Base-by-base conservation (phyloP, 2,329 filamentous ascomycete species). In the Sphaerulina populicola region DNA sequence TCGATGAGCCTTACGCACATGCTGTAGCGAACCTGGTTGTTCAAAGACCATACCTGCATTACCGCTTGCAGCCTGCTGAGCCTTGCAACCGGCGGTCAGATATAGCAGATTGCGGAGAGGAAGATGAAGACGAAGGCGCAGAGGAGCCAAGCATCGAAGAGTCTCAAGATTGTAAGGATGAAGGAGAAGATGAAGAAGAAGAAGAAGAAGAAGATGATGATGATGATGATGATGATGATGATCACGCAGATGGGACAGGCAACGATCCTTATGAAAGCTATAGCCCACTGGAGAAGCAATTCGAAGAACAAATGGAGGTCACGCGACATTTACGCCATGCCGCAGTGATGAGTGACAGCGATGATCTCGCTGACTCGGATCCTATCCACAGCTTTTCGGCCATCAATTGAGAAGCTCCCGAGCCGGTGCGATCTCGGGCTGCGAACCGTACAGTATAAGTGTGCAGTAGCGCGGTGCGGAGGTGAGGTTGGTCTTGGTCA, bases 121-220 rank as follows among this genome's bases (percentile, higher is more conserved):
- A 53, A 50, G 66, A 67, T 2, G 61, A 62, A n/a, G 67, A 63
- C 47, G 8, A 41, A 8, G 14, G 23, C 11, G 8, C 12, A 21
- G 12, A 36, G 12, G 7, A 36, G 18, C 2, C 23, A 27, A 27
- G 5, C 4, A 27, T 27, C 23, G 23, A 27, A 27, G 23, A 27
- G 23, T 27, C 23, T 27, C 23, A 27, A 27, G 23, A 27, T 6
- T 6, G 23, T 27, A 27, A 27, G 5, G 4, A 5, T 7, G 23
- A 27, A 6, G 23, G 6, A 6, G 23, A 23, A 3, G 21, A 23
- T 3, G 21, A 23, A 23, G 21, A 23, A 23, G 21, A 23, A 3
- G 21, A 23, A 3, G 21, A 23, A 3, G 21, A 23, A 12, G 36
- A 21, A 4, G 27, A 18, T 0, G 2, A 18, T 7, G 27, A 30